A percentile compares a stretch with the other conserved stretches of the same genome.
These are phyloP conservation scores for Yamadazyma mexicana DNA, from an alignment of 1,139 yeast genomes.

Conservation along the genomic window DNA sequence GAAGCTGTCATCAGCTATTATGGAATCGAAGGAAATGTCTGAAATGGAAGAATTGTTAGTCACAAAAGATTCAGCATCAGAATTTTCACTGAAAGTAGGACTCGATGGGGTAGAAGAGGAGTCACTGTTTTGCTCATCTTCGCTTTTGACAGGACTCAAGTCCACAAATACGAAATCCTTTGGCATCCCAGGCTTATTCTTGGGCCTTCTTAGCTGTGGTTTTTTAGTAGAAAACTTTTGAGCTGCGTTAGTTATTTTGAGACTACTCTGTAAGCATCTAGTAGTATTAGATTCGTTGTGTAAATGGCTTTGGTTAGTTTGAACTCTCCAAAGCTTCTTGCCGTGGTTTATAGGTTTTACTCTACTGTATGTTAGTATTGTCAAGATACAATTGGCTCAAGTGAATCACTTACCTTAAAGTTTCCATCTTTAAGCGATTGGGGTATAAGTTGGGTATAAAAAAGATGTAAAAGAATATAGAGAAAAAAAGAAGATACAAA, in stretches of 20 bases:
- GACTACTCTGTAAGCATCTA: constrained; percentile 47
- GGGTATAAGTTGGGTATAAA: constrained; percentile 15
- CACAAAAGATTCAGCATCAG: constrained; percentile 16
- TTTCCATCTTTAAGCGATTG: constrained; percentile 14
- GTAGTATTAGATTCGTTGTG: constrained; percentile 20
- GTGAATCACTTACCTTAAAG: constrained; percentile 15
- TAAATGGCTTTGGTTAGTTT: constrained; percentile 22
- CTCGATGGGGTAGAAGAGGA: constrained; percentile 12
- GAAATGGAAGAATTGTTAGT: constrained; percentile 15
- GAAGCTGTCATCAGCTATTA: constrained; percentile 2
- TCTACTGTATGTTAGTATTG: constrained; percentile 16
- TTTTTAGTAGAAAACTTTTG: constrained; percentile 37
- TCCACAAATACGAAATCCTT: constrained; percentile 57
- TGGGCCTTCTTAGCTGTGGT: constrained; percentile 51
- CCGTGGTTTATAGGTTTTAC: constrained; percentile 49
- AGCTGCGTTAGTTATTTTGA: constrained; percentile 41
- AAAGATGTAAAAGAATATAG: constrained; percentile 4
- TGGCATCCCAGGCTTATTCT: constrained; percentile 51
- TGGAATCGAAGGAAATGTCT: constrained; percentile 12
- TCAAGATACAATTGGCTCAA: background rate
- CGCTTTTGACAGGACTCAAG: constrained; percentile 49
- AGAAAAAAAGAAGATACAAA: constrained; percentile 3
- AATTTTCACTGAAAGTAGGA: constrained; percentile 14
- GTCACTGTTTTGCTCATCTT: constrained; percentile 19
- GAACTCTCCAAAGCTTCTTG: constrained; percentile 50